These are phyloP conservation scores for Erysiphe neolycopersici DNA, from an alignment of 2,329 filamentous ascomycete species.

Conservation along the genomic window DNA sequence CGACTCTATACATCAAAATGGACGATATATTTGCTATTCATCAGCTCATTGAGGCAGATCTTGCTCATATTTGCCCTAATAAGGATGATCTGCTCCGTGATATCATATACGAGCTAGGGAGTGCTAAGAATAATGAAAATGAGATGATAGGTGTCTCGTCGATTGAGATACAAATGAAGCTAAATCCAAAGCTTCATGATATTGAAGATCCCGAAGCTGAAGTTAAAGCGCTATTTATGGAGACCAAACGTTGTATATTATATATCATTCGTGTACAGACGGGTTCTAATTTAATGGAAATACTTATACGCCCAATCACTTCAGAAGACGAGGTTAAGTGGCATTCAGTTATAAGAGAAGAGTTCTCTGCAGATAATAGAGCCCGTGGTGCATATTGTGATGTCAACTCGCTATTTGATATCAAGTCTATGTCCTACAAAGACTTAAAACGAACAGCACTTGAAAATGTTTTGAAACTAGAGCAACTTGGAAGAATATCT, in stretches of 20 bases:
- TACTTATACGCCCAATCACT: constrained; percentile 70
- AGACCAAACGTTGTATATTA: constrained; percentile 86
- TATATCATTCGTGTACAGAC: constrained; percentile 96
- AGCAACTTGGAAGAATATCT: constrained; percentile 66
- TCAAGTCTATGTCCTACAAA: constrained; percentile 69
- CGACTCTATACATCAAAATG: constrained; percentile 98
- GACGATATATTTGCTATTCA: constrained; percentile 92
- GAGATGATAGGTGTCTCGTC: constrained; percentile 73
- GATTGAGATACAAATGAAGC: constrained; percentile 60
- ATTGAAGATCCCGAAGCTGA: constrained; percentile 81
- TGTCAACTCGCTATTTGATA: constrained; percentile 56
- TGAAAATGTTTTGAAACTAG: constrained; percentile 77
- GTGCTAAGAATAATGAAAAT: constrained; percentile 84
- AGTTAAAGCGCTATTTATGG: constrained; percentile 82
- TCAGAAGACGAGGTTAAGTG: constrained; percentile 77
- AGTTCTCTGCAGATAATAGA: constrained; percentile 41
- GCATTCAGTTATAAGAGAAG: constrained; percentile 55
- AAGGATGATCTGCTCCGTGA: constrained; percentile 76
- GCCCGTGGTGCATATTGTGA: constrained; percentile 76
- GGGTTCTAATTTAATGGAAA: constrained; percentile 78
- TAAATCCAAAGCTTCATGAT: constrained; percentile 73
- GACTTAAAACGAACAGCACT: constrained; percentile 81
- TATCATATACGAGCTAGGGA: constrained; percentile 78
- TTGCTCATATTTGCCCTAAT: constrained; percentile 47
- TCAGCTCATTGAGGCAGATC: constrained; percentile 56